Conservation (phyloP, 768 basidiomycete species). For the Boletus patriciae region DNA sequence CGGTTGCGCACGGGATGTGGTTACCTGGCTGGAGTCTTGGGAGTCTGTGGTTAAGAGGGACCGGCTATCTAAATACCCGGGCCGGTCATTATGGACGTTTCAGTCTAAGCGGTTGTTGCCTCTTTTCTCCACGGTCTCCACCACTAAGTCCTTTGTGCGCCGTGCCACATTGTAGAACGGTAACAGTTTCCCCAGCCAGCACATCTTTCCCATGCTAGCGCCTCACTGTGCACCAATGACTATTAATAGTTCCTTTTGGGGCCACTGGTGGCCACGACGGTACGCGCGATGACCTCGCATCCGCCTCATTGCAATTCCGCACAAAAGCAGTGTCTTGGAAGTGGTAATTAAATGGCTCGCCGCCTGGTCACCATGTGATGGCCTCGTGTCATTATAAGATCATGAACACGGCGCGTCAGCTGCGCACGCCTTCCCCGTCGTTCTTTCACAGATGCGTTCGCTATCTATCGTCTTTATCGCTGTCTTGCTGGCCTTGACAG, state of each 20-base stretch:
- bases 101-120: not conserved
- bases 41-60: not conserved
- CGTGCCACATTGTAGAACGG: not conserved
- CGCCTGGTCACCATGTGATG: not conserved
- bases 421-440: not conserved
- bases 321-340: not conserved
- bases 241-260: no score
- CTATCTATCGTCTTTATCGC: constrained; percentile 5
- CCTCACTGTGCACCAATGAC: not conserved
- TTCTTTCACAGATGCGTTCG: constrained; percentile 11
- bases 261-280: not conserved
- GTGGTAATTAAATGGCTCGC: not conserved
- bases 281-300: not conserved
- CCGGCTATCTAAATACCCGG: constrained; percentile 4
- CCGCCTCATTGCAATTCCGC: not conserved
- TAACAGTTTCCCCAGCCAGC: no score
- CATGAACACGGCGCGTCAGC: not conserved
- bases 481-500: constrained; percentile 16
- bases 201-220: not conserved
- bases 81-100: not conserved
- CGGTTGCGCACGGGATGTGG: not conserved
- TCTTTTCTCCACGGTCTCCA: no score
- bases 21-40: not conserved
- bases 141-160: no score
- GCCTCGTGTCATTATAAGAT: constrained; percentile 5